Evolutionary conservation across 2,329 filamentous ascomycete genomes (phyloP).

Genomic region (Parasarocladium wereldwijsianum): DNA sequence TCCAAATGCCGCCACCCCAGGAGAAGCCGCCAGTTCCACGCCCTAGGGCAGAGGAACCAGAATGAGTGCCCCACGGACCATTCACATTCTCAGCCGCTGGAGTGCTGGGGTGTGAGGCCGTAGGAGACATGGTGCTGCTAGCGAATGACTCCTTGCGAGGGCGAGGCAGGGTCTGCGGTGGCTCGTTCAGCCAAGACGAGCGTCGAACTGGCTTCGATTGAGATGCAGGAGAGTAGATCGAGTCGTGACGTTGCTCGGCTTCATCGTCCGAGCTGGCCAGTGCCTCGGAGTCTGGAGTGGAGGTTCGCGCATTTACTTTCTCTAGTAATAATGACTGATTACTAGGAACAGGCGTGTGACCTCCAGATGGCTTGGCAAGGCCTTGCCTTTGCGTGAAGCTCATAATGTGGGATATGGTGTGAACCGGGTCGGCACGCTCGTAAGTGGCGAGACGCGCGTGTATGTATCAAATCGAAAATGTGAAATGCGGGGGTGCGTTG

Average conservation of each 20-base stretch:
- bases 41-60: slow-evolving; percentile 30
- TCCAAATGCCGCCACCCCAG: slow-evolving; percentile 78
- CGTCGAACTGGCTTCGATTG: slow-evolving; percentile 52
- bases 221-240: slow-evolving; percentile 29
- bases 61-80: slow-evolving; percentile 39
- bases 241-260: slow-evolving; percentile 48
- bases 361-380: too few species aligned
- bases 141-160: slow-evolving; percentile 66
- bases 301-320: slow-evolving; percentile 63
- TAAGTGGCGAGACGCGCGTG: too few species aligned
- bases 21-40: slow-evolving; percentile 43
- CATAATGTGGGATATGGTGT: too few species aligned
- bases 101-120: slow-evolving; percentile 66
- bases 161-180: slow-evolving; percentile 45
- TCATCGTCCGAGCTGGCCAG: slow-evolving; percentile 93
- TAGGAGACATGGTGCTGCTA: slow-evolving; percentile 62
- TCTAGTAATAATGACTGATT: slow-evolving; percentile 56
- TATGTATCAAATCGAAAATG: too few species aligned
- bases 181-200: slow-evolving; percentile 78
- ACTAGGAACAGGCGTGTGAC: too few species aligned
- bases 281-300: slow-evolving; percentile 88
- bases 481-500: too few species aligned
- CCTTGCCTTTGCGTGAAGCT: too few species aligned
- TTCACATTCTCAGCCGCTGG: slow-evolving; percentile 50
- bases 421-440: too few species aligned